These are phyloP conservation scores for Mycena vulgaris DNA, from an alignment of 768 basidiomycete species.

Conservation along the genomic window DNA sequence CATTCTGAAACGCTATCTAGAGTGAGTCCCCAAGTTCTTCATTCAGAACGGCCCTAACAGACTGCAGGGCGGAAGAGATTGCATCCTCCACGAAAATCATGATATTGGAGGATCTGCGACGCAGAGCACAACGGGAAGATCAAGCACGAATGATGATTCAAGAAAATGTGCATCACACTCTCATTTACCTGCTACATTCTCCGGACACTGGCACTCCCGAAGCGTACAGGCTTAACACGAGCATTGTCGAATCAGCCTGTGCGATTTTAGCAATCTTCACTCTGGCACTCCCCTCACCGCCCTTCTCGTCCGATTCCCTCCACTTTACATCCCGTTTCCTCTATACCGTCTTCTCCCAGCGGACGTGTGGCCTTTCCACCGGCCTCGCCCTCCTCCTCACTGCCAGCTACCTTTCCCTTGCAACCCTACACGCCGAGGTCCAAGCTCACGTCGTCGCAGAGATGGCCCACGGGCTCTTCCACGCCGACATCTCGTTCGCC, in stretches of 20 bases:
- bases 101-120: too few species aligned
- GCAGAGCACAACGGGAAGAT: background rate
- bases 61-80: too few species aligned
- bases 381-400: slow-evolving; percentile 92
- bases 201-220: background rate
- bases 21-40: too few species aligned
- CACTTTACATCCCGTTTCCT: slow-evolving; percentile 96
- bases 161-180: background rate
- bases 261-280: slow-evolving; percentile 56
- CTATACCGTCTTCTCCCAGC: slow-evolving; percentile 93
- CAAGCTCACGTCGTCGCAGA: slow-evolving; percentile 89
- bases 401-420: slow-evolving; percentile 83
- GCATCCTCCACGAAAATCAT: too few species aligned
- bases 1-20: too few species aligned
- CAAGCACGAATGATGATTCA: background rate
- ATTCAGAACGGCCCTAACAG: too few species aligned
- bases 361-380: slow-evolving; percentile 93
- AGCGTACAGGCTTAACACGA: too few species aligned
- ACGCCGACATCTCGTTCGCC: slow-evolving; percentile 84
- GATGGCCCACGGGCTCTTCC: slow-evolving; percentile 92
- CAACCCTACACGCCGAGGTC: slow-evolving; percentile 82
- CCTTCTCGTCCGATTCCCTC: slow-evolving; percentile 94
- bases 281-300: slow-evolving; percentile 87
- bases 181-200: background rate
- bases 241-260: background rate